These are phyloP conservation scores for Chalciporus pseudorubinellus DNA, from an alignment of 768 basidiomycete species.

Conservation along the genomic window DNA sequence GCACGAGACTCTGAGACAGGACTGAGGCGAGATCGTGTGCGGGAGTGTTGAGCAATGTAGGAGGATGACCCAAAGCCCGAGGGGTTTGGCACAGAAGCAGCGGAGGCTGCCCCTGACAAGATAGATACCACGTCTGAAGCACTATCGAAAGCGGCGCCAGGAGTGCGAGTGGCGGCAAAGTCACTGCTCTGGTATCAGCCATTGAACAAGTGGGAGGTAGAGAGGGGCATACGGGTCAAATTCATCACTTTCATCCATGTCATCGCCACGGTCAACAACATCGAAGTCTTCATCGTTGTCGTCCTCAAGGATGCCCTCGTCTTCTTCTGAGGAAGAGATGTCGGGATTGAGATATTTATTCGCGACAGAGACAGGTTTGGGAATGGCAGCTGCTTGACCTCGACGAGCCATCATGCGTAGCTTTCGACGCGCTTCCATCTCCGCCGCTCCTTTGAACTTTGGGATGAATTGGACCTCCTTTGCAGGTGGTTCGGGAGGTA, in stretches of 20 bases:
- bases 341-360: slow-evolving; percentile 46
- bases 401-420: slow-evolving; percentile 64
- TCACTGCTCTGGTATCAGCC: slow-evolving; percentile 42
- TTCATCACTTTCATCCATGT: slow-evolving; percentile 66
- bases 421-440: slow-evolving; percentile 76
- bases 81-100: slow-evolving; percentile 52
- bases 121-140: slow-evolving; percentile 63
- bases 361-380: slow-evolving; percentile 22
- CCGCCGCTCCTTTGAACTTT: slow-evolving; percentile 78
- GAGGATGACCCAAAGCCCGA: slow-evolving; percentile 52
- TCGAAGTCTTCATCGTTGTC: slow-evolving; percentile 52
- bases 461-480: slow-evolving; percentile 67
- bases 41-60: slow-evolving; percentile 34
- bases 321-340: slow-evolving; percentile 51
- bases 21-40: slow-evolving; percentile 51
- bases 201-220: background rate
- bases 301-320: slow-evolving; percentile 45
- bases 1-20: slow-evolving; percentile 58
- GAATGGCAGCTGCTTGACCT: slow-evolving; percentile 31
- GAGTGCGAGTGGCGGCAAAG: slow-evolving; percentile 60
- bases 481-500: slow-evolving; percentile 36
- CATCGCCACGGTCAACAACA: slow-evolving; percentile 44
- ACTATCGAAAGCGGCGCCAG: slow-evolving; percentile 52
- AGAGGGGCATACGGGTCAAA: slow-evolving; percentile 69
- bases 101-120: slow-evolving; percentile 49